Base-by-base conservation (phyloP, 2,329 filamentous ascomycete genomes). In the Chaetomium sp. region DNA sequence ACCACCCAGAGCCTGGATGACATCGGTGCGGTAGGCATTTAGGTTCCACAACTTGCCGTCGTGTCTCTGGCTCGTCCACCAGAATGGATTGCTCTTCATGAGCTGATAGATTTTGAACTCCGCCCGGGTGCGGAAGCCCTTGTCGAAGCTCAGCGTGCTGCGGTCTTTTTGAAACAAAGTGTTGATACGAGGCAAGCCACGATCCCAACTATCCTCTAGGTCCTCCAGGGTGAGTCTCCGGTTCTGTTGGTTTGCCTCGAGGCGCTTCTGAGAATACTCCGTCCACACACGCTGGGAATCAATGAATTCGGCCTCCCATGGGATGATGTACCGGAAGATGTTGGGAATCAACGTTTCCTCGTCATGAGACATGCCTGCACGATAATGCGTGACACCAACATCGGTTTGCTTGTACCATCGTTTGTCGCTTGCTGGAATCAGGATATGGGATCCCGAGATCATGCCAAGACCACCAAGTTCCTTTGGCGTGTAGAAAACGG, bases 281-380 rank as follows among this genome's bases (percentile, higher is more conserved):
- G 95, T 98, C 95, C 95, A 99, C 1, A 99, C 95, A 71, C 96
- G 90, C 76, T 99, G 96, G 4, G 95, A 99, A 76, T 99, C 96
- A 70, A 98, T 96, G 78, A 99, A 99, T 76, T 99, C 95, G 1
- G 94, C 92, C 76, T 99, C 95, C 95, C 95, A 99, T 0, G 95
- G 94, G 69, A 98, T 97, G 75, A 99, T 98, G 79, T 99, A 99
- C 66, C 95, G 89, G 88, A 98, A 98, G 72, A 99, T 99, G 76
- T 99, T 98, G 10, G 95, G 95, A 65, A 99, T 99, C 60, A 99
- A 80, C 0, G 95, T 98, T 78, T 99, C 95, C 75, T 98, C 94
- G 68, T 98, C 93, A 73, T 98, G 93, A 23, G 93, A 95, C 95
- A 99, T 99, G 79, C 95, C 95, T 66, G 93, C 91, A 66, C 95